A percentile compares a stretch with the other conserved stretches of the same genome.
Conservation (phyloP, 192 early-diverging fungal genomes). For the Bifiguratus adelaidae region DNA sequence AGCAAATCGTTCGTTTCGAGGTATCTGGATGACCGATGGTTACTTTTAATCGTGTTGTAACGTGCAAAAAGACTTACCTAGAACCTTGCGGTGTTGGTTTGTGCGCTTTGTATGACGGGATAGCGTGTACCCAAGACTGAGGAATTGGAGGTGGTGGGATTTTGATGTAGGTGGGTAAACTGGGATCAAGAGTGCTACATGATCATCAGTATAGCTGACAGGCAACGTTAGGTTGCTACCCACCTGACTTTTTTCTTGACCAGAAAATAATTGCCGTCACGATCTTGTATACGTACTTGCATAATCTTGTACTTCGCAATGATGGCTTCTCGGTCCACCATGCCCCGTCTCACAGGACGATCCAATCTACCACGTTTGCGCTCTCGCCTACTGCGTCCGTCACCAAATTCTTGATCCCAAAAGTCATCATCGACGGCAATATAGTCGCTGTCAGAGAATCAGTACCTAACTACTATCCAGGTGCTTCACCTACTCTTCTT, state of each 20-base stretch:
- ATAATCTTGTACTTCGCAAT: constrained; percentile 77
- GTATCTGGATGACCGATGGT: constrained; percentile 20
- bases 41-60: too few relatives aligned
- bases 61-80: too few relatives aligned
- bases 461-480: background rate
- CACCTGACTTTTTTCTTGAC: constrained; percentile 75
- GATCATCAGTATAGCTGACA: background rate
- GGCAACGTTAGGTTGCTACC: constrained; percentile 1
- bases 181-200: constrained; percentile 63
- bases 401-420: constrained; percentile 59
- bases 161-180: constrained; percentile 78
- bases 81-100: too few relatives aligned
- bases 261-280: constrained; percentile 74
- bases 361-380: constrained; percentile 17
- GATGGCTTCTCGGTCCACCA: constrained; percentile 51
- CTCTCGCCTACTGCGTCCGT: constrained; percentile 30
- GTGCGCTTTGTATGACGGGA: constrained; percentile 37
- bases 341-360: constrained; percentile 16
- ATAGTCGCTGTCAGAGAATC: constrained; percentile 45
- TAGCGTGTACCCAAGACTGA: constrained; percentile 78
- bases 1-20: too few relatives aligned
- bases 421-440: constrained; percentile 75
- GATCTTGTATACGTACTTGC: constrained; percentile 80
- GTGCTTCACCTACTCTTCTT: constrained; percentile 55
- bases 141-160: constrained; percentile 81